Base-by-base conservation (phyloP, 2,329 filamentous ascomycete genomes). In the Apiospora pterosperma region DNA sequence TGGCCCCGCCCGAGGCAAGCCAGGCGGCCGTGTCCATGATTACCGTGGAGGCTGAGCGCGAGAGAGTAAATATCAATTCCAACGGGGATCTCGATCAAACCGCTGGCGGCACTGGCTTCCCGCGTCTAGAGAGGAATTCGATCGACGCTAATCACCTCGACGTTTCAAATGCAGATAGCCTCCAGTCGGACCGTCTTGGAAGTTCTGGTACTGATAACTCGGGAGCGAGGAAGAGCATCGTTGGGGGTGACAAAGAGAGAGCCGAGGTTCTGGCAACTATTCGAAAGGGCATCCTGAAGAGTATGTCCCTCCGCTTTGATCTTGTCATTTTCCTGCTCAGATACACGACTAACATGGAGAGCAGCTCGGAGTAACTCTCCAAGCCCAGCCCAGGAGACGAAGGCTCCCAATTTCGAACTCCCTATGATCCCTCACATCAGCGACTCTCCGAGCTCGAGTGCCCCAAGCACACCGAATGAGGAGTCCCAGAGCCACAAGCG, bases 201-300 rank as follows among this genome's bases (percentile, higher is more conserved):
- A 87, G 84, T 68, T 84, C 85, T 4, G 83, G 83, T 10, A 88
- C 86, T 0, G 87, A 90, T 34, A 85, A 83, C 62, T 87, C 90
- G 25, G 81, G 82, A 25, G 82, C 89, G 16, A 88, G 94, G 69
- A 95, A 92, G 82, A 98, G 93, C 79, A 96, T 97, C 71, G 85
- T 97, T 59, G 95, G 94, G 42, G 92, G 93, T 34, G 96, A 98
- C 69, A 90, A 84, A 73, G 96, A 98, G 74, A 89, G 95, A 68
- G 93, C 94, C 1, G 95, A 98, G 75, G 91, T 97, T 19, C 85
- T 98, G 52, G 93, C 94, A 23, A 92, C 93, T 7, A 93, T 98
- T 59, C 93, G 93, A 74, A 97, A 97, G 80, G 96, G 96, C 60
- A 99, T 99, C 61, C 79, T 99, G 63, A 99, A 99, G 80, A 92